Percentiles rank a stretch among this genome's conserved stretches.
These are phyloP conservation scores for Xylaria longipes DNA, from an alignment of 495 filamentous ascomycete species.

Conservation along the genomic window DNA sequence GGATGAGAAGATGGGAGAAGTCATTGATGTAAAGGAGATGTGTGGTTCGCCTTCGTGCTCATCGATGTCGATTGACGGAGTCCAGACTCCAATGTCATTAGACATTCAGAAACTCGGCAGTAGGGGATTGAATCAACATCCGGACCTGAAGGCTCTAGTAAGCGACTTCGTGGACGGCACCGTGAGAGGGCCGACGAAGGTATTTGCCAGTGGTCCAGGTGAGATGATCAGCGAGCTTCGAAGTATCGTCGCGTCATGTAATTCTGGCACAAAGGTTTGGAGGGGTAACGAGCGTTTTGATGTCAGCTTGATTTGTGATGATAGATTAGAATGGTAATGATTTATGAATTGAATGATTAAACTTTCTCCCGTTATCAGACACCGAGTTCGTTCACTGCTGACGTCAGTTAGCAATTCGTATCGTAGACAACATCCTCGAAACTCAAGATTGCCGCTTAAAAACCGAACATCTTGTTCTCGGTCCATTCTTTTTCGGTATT, in stretches of 20 bases:
- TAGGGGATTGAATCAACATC: slow-evolving; percentile 35
- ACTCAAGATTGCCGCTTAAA: no score
- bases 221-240: slow-evolving; percentile 64
- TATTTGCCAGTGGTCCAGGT: slow-evolving; percentile 68
- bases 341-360: not conserved
- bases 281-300: slow-evolving; percentile 61
- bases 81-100: slow-evolving; percentile 26
- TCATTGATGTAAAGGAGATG: slow-evolving; percentile 22
- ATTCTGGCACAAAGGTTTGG: slow-evolving; percentile 58
- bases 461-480: no score
- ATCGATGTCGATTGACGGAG: slow-evolving; percentile 18
- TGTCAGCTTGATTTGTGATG: slow-evolving; percentile 64
- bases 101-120: slow-evolving; percentile 35
- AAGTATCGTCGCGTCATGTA: slow-evolving; percentile 58
- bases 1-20: slow-evolving; percentile 35
- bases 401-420: no score
- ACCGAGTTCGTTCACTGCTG: no score
- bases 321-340: slow-evolving; percentile 50
- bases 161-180: slow-evolving; percentile 45
- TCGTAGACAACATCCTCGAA: no score
- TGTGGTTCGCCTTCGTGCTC: slow-evolving; percentile 17
- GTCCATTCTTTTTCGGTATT: no score
- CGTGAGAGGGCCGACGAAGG: slow-evolving; percentile 54
- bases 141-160: slow-evolving; percentile 45
- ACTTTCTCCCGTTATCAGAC: no score